Base-by-base conservation (phyloP, 352 stramenopile genomes). In the Phytophthora sp. region DNA sequence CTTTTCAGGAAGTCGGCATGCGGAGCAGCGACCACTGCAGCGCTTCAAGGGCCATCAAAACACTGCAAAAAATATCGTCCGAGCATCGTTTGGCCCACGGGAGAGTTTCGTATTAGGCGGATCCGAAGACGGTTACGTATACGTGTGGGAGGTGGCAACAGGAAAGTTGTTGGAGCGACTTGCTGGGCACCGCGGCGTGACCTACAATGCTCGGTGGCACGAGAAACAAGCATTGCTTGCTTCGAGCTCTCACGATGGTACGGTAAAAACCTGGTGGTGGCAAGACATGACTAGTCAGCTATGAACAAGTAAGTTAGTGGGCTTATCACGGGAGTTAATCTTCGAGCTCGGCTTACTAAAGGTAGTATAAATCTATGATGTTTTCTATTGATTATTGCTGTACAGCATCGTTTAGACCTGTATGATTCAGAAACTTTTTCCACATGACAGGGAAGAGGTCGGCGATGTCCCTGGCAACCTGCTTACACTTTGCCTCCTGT, bases 261-360 rank as follows among this genome's bases (percentile, higher is more conserved):
- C 88, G n/a, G 84, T 96, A 26, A 95, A 94, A 58, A 95, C 87
- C 11, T 96, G 88, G 88, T 96, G 84, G 86, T 95, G 82, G 82
- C 74, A 90, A 53, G 83, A 94, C 63, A 79, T 82, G 59, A 84
- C 70, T 32, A 74, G 23, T 27, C 46, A 65, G 50, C 3, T 44
- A 21, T 69, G 24, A 60, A 23, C 35, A 12, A 20, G 51, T 12
- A 20, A 17, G 23, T 37, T 31, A 24, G 5, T 31, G n/a, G n/a
- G n/a, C n/a, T 51, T 43, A 56, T 52, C 37, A 24, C 17, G 26
- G 18, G 30, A 54, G 26, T 41, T 55, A 38, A 44, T 51, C 30
- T 42, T 55, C 23, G 28, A 61, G 20, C 50, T 51, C 34, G 49
- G 48, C 39, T 61, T 45, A 26, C 17, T 8, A 10, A 20, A 31